These are phyloP conservation scores for Phytophthora ramorum DNA, from an alignment of 352 stramenopile species.

Conservation along the genomic window DNA sequence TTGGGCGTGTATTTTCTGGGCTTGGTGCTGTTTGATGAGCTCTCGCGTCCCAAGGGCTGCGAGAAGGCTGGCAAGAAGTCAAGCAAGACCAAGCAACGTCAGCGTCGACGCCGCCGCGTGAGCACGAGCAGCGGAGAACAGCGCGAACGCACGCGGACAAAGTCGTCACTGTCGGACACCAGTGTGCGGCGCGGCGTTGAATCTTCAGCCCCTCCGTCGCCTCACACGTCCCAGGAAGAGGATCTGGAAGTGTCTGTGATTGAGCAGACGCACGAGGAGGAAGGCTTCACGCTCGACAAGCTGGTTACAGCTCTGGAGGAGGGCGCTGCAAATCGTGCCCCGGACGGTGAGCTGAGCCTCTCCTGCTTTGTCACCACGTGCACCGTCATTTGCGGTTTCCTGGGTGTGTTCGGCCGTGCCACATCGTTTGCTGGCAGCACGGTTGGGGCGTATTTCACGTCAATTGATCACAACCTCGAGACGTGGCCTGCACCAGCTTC, in stretches of 20 bases:
- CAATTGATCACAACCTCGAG: conserved; percentile 70
- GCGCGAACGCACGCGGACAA: conserved; percentile 27
- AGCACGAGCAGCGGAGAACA: conserved; percentile 23
- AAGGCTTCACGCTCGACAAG: conserved; percentile 54
- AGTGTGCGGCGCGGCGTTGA: conserved; percentile 21
- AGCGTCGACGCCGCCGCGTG: conserved; percentile 25
- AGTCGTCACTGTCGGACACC: conserved; percentile 32
- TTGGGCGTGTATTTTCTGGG: conserved; percentile 56
- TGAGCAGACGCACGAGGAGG: conserved; percentile 40
- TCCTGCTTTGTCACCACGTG: conserved; percentile 59
- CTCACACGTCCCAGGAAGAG: conserved; percentile 49
- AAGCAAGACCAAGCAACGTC: conserved; percentile 7
- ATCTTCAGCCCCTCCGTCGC: conserved; percentile 28
- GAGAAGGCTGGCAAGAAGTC: conserved; percentile 20
- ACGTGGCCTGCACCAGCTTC: conserved; percentile 43
- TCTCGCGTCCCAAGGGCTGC: conserved; percentile 27
- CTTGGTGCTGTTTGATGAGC: conserved; percentile 65
- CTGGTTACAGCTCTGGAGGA: conserved; percentile 50
- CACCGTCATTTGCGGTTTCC: conserved; percentile 72
- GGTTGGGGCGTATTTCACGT: conserved; percentile 74
- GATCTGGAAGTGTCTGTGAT: conserved; percentile 71
- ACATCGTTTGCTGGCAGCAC: conserved; percentile 84
- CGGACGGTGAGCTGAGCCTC: conserved; percentile 52
- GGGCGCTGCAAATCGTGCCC: conserved; percentile 33
- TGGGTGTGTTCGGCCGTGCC: conserved; percentile 80